These are phyloP conservation scores for Malassezia obtusa DNA, from an alignment of 1,284 basidiomycete species.

Conservation along the genomic window DNA sequence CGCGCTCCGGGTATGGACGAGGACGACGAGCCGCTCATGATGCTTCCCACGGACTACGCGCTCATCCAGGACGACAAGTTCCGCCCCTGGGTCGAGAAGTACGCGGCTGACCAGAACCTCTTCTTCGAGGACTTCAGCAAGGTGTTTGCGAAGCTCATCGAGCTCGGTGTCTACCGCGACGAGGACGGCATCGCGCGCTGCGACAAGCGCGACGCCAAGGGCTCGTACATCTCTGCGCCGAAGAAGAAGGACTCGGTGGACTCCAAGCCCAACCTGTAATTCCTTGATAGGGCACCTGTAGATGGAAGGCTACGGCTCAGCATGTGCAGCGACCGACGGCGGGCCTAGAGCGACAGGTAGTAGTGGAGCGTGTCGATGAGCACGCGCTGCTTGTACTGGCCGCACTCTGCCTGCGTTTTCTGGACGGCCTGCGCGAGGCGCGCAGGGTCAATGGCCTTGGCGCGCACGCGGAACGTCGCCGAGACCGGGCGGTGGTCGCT, in stretches of 20 bases:
- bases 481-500: slow-evolving; percentile 47
- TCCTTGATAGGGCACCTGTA: neutral
- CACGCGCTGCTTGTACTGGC: neutral
- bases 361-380: neutral
- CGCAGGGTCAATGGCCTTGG: slow-evolving; percentile 20
- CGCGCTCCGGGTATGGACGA: slow-evolving; percentile 43
- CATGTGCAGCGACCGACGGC: too few relatives aligned
- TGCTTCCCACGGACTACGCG: slow-evolving; percentile 51
- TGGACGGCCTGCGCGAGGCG: neutral
- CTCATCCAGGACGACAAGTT: slow-evolving; percentile 42
- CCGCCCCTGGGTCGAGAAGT: slow-evolving; percentile 47
- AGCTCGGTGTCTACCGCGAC: slow-evolving; percentile 47
- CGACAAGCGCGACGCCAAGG: slow-evolving; percentile 32
- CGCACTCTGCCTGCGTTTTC: neutral
- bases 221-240: slow-evolving; percentile 40
- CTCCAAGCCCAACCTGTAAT: slow-evolving; percentile 9
- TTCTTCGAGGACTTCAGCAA: slow-evolving; percentile 55
- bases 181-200: slow-evolving; percentile 41
- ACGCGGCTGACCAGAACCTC: slow-evolving; percentile 53
- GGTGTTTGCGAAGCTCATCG: slow-evolving; percentile 48
- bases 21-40: slow-evolving; percentile 52
- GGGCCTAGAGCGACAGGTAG: neutral
- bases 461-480: slow-evolving; percentile 22
- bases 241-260: slow-evolving; percentile 29
- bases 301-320: too few relatives aligned